phyloP scores from a whole-genome alignment of 2,329 filamentous ascomycete genomes.

The Ceratocystis destructans region DNA sequence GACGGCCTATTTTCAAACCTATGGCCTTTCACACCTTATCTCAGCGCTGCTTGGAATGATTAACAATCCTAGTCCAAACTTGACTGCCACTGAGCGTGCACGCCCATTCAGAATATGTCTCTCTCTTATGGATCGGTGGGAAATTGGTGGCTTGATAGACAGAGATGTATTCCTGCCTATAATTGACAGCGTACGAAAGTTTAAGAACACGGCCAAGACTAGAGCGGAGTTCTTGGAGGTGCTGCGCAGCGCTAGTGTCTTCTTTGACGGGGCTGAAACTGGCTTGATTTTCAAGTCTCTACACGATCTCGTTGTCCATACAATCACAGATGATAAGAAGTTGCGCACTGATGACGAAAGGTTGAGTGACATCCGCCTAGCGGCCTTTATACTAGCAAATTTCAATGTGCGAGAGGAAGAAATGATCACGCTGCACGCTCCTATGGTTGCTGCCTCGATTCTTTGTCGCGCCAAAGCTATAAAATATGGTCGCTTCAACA shows the following conservation, averaged over 20 bases:
- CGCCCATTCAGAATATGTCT: slow-evolving; percentile 83
- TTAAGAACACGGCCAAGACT: slow-evolving; percentile 50
- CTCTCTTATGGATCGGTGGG: slow-evolving; percentile 96
- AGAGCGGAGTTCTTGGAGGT: slow-evolving; percentile 71
- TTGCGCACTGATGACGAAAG: slow-evolving; percentile 30
- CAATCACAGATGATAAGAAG: slow-evolving; percentile 27
- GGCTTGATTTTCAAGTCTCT: slow-evolving; percentile 83
- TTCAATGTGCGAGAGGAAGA: slow-evolving; percentile 96
- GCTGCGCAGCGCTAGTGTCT: slow-evolving; percentile 80
- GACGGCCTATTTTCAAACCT: slow-evolving; percentile 70
- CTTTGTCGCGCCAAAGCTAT: slow-evolving; percentile 23
- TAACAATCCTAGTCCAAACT: slow-evolving; percentile 32
- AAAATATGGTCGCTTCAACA: slow-evolving; percentile 20
- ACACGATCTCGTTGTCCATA: slow-evolving; percentile 49
- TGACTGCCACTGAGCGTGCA: slow-evolving; percentile 46
- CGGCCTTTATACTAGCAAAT: slow-evolving; percentile 67
- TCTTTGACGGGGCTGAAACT: slow-evolving; percentile 95
- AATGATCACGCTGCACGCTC: slow-evolving; percentile 78
- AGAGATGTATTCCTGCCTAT: slow-evolving; percentile 79
- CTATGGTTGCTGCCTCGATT: slow-evolving; percentile 56
- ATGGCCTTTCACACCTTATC: slow-evolving; percentile 61
- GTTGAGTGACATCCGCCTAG: slow-evolving; percentile 53
- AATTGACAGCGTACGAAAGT: slow-evolving; percentile 64
- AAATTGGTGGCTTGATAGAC: slow-evolving; percentile 81
- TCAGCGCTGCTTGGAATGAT: slow-evolving; percentile 68